Base-by-base conservation (phyloP, 345 rosid genomes). In the Odontarrhena argentea region DNA sequence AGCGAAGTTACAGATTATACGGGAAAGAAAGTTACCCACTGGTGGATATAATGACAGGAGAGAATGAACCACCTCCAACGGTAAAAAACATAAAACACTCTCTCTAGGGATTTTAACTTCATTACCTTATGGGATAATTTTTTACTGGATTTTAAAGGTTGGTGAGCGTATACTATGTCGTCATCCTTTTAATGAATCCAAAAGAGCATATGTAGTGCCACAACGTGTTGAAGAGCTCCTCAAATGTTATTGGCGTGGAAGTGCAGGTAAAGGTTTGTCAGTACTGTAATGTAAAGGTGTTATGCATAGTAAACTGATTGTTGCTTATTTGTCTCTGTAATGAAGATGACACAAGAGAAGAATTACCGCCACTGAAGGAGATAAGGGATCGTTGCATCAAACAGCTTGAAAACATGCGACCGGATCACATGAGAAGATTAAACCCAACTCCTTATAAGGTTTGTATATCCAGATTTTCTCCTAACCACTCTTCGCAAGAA, bases 361-460 rank as follows among this genome's bases (percentile, higher is more conserved):
- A 81, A 1, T 74, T 94, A 64, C 97, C 90, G 9, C 45, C 86
- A 41, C 86, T 91, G 8, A 67, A 82, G 60, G 90, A 77, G 45
- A 82, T 83, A 48, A 80, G 96, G 74, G 84, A 85, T 4, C 88
- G 92, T 7, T 88, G 99, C 77, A 86, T 91, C 70, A 73, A 84
- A 42, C 97, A 91, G 79, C 90, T 90, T 2, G 96, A 80, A 72
- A 85, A 79, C 80, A 91, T 91, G 97, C 85, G 97, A 26, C 70
- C 95, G 3, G 98, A 93, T 80, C 97, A 93, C 64, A 91, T 93
- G 88, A 85, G 98, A 57, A 80, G 87, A 82, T 72, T 94, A 54
- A 94, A 91, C 74, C 99, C 97, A 6, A 91, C 99, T 41, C 99
- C 97, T 2, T 91, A 91, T 70, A 94, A 94, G 88, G 99, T 88